Evolutionary conservation across 768 basidiomycete genomes (phyloP).

Genomic region (Lactifluus subvellereus): DNA sequence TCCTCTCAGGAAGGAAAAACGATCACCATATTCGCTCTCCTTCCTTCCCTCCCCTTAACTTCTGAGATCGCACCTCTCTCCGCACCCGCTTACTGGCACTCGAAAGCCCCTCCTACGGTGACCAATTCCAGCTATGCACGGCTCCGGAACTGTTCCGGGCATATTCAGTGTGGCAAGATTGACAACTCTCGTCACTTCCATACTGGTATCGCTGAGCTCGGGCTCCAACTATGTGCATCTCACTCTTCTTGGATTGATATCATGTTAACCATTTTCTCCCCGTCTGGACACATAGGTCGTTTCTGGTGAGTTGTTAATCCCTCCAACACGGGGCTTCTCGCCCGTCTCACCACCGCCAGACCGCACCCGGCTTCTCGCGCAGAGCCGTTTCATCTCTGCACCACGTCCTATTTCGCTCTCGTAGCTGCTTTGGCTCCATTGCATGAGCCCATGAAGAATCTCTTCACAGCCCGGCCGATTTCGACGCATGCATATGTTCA

Average conservation of each 20-base stretch:
- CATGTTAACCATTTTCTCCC: background rate
- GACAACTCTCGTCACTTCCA: constrained; percentile 42
- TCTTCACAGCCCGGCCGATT: background rate
- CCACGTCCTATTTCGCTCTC: background rate
- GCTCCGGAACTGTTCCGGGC: background rate
- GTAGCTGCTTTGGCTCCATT: background rate
- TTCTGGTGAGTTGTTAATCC: constrained; percentile 30
- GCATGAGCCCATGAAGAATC: no score
- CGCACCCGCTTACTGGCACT: no score
- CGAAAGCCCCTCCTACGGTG: background rate
- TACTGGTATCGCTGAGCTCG: constrained; percentile 54
- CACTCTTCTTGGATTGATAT: background rate
- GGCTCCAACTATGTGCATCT: constrained; percentile 71
- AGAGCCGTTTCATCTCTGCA: background rate
- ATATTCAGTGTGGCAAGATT: constrained; percentile 5
- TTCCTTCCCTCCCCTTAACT: background rate
- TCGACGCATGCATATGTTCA: background rate
- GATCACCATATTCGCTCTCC: background rate
- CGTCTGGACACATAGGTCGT: constrained; percentile 31
- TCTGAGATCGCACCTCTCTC: no score
- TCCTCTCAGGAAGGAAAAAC: background rate
- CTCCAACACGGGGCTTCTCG: background rate
- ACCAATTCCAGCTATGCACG: background rate
- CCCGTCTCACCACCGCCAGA: background rate
- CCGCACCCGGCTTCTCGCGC: background rate